Conservation (phyloP, 140 eudicot species). For the Bidens hawaiensis region DNA sequence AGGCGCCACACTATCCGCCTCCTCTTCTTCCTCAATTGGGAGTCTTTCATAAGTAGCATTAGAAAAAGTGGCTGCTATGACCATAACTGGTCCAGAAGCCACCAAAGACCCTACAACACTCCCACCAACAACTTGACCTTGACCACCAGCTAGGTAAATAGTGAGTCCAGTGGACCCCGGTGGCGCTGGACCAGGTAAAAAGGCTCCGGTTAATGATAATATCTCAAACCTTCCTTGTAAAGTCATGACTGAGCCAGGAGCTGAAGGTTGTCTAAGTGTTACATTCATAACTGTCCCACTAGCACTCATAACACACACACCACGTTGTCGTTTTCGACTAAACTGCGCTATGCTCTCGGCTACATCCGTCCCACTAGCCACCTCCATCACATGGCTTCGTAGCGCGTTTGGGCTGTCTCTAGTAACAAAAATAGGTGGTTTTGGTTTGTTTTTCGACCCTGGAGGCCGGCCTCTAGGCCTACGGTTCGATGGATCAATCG, state of each 20-base stretch:
- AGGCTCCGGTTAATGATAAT: conserved; percentile 51
- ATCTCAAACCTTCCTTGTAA: conserved; percentile 71
- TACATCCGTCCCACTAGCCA: conserved; percentile 51
- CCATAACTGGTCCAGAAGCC: conserved; percentile 68
- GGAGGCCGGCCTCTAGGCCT: conserved; percentile 72
- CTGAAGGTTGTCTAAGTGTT: conserved; percentile 54
- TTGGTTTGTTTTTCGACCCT: conserved; percentile 65
- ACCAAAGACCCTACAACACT: conserved; percentile 62
- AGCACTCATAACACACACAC: conserved; percentile 69
- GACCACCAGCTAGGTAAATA: conserved; percentile 57
- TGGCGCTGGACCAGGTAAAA: conserved; percentile 70
- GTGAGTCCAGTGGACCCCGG: conserved; percentile 61
- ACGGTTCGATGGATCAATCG: conserved; percentile 37
- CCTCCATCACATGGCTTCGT: conserved; percentile 65
- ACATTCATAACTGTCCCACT: conserved; percentile 60
- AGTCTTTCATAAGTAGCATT: conserved; percentile 67
- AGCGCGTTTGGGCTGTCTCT: conserved; percentile 74
- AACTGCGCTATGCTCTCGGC: conserved; percentile 52
- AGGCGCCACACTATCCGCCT: conserved; percentile 30
- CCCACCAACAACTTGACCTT: conserved; percentile 71
- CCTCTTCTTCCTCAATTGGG: conserved; percentile 64
- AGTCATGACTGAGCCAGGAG: conserved; percentile 50
- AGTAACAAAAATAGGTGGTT: conserved; percentile 61
- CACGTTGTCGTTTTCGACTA: conserved; percentile 56
- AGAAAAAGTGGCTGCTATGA: conserved; percentile 60